Evolutionary conservation across 306 rosid genomes (phyloP), one percentile per base, ranked within the genome.

Genomic region (Calophaca sinica): DNA sequence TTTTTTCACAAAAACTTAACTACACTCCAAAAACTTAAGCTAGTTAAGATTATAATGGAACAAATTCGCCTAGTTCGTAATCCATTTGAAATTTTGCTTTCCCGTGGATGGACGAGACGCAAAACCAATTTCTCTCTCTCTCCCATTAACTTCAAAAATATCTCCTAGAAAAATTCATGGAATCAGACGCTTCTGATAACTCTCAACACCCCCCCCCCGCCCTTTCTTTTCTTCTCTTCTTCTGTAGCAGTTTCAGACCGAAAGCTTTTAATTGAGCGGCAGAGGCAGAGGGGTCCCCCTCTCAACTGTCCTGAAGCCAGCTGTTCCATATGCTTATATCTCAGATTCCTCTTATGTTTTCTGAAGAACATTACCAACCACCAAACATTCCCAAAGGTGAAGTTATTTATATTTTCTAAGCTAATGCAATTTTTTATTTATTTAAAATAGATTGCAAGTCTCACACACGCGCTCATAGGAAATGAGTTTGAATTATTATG

Each of bases 261-360:
- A 9, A 73, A 36, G 8, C 55, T 69, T 75, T 68, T 14, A 41
- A 13, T 62, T 28, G 57, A 62, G 68, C 7, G 61, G 4, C 54
- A 70, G 42, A 38, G 48, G 69, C 32, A 58, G 35, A 59, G 58
- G 67, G 84, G 72, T 10, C 72, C 79, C 75, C 32, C 68, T 59
- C 51, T 36, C 11, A n/a, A 5, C 49, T 68, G 48, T 67, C 57
- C 55, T 9, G 12, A 38, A 20, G 7, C 67, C 74, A 75, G 15
- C 35, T 49, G 63, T 31, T 80, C 35, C 69, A 38, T 42, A 42
- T 58, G 67, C 28, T 66, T 32, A 9, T 58, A 68, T 57, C 65
- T 46, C 41, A 9, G 15, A 26, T 38, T 31, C 52, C 26, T 5
- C 11, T 60, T 48, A 10, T 7, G 62, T 31, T 3, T 41, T 48